Percentiles rank a stretch among this genome's conserved stretches.
phyloP scores from a whole-genome alignment of 1,284 basidiomycete species.

The Cryptococcus wingfieldii region DNA sequence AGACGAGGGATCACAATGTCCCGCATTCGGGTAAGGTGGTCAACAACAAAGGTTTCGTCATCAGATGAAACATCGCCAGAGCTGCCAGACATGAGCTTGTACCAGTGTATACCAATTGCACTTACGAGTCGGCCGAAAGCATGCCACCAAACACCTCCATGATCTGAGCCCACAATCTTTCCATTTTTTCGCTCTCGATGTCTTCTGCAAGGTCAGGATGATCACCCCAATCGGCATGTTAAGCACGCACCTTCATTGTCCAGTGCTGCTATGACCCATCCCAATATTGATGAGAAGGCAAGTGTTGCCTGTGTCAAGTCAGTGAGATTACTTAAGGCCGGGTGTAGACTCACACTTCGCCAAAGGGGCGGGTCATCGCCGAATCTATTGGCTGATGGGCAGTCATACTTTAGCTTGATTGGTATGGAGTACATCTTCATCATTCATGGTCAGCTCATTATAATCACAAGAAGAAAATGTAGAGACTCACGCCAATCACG shows the following conservation, averaged over 20 bases:
- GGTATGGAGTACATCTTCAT: conserved; percentile 77
- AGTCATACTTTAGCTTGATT: conserved; percentile 90
- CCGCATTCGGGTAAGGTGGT: conserved; percentile 72
- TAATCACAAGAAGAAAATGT: background rate
- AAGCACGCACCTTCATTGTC: conserved; percentile 13
- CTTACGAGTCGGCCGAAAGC: conserved; percentile 78
- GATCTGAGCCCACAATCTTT: conserved; percentile 80
- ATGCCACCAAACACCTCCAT: conserved; percentile 76
- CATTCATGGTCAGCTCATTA: background rate
- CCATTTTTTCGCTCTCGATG: conserved; percentile 60
- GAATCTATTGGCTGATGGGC: conserved; percentile 77
- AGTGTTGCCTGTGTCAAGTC: conserved; percentile 25
- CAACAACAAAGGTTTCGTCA: conserved; percentile 84
- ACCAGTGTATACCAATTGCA: background rate
- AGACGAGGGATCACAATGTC: conserved; percentile 72
- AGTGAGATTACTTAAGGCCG: background rate
- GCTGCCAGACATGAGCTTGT: conserved; percentile 33
- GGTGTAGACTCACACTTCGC: conserved; percentile 70
- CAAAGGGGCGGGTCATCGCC: conserved; percentile 80
- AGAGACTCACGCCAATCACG: conserved; percentile 64
- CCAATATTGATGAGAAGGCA: conserved; percentile 15
- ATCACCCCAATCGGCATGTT: too few species aligned
- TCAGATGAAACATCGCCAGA: conserved; percentile 61
- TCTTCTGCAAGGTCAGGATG: conserved; percentile 42
- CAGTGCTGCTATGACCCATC: conserved; percentile 19